Evolutionary conservation across 129 eudicot species (phyloP), one percentile per base, ranked within the genome.

Genomic region (Arctium lappa): DNA sequence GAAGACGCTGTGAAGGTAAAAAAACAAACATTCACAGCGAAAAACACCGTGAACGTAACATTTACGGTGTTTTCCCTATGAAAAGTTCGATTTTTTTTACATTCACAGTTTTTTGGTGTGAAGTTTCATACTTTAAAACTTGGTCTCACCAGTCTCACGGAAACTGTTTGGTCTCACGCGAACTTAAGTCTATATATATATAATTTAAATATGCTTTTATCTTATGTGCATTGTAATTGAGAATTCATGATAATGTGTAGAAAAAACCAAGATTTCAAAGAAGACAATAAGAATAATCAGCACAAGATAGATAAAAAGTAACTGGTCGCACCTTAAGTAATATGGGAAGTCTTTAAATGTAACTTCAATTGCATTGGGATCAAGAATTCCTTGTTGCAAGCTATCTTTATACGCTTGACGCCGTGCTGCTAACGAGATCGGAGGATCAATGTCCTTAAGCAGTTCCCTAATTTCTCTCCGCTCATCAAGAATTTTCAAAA

Each of bases 281-380:
- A 8, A 9, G 7, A 22, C 0, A 50, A 34, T 2, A 63, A 18
- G 18, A 32, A 15, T 69, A 74, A 37, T 0, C 37, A 74, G 27
- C 71, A 76, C 37, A 31, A 73, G 44, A 65, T 16, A 82, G 18
- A 32, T 11, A 38, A 30, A 62, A 50, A 60, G 75, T 53, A 15
- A 12, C 50, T 33, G 2, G 69, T 34, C 39, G 73, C 86, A 95
- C 98, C 97, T 92, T 80, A 95, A 73, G 85, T 88, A 95, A 86
- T 95, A 92, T 2, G 98, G 97, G 71, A 95, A 95, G 56, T 88
- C 83, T 50, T 92, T 89, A 82, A 92, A 89, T 60, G 98, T 92
- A 69, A 91, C 94, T 82, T 91, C 97, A 44, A 95, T 88, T 30
- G 81, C 63, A 44, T 85, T 76, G 29, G 97, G 74, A 48, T 79